These are phyloP conservation scores for Penicillium goetzii DNA, from an alignment of 495 filamentous ascomycete species.

Conservation along the genomic window DNA sequence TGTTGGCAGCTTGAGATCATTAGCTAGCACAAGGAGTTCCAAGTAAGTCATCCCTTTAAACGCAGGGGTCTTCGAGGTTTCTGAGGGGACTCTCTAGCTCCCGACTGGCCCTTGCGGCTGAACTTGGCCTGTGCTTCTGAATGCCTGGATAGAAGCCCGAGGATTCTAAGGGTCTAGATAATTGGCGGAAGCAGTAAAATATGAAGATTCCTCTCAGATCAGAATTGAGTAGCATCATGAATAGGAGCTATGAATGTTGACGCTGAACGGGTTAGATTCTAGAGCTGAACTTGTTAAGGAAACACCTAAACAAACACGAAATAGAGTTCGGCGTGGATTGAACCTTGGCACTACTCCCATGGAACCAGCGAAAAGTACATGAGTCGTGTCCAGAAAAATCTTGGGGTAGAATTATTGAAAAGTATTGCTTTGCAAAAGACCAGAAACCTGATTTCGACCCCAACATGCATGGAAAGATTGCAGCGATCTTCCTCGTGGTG, in stretches of 20 bases:
- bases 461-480: slow-evolving; percentile 4
- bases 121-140: slow-evolving; percentile 22
- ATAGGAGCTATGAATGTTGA: not conserved
- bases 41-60: slow-evolving; percentile 30
- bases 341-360: not conserved
- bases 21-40: slow-evolving; percentile 2
- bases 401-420: slow-evolving; percentile 5
- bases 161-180: not conserved
- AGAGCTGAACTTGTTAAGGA: not conserved
- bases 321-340: not conserved
- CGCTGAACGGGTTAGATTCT: not conserved
- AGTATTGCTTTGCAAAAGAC: not conserved
- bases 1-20: slow-evolving; percentile 22
- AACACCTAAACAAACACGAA: not conserved
- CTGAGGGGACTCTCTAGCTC: slow-evolving; percentile 10
- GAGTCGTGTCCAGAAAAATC: slow-evolving; percentile 15
- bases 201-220: not conserved
- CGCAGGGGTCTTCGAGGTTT: slow-evolving; percentile 29
- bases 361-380: slow-evolving; percentile 10
- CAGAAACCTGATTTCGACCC: not conserved
- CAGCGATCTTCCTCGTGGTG: slow-evolving; percentile 5
- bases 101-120: slow-evolving; percentile 28
- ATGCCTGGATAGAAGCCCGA: not conserved
- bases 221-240: not conserved
- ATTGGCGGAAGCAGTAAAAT: no score